Base-by-base conservation (phyloP, 768 basidiomycete genomes). In the Mycena floridula region DNA sequence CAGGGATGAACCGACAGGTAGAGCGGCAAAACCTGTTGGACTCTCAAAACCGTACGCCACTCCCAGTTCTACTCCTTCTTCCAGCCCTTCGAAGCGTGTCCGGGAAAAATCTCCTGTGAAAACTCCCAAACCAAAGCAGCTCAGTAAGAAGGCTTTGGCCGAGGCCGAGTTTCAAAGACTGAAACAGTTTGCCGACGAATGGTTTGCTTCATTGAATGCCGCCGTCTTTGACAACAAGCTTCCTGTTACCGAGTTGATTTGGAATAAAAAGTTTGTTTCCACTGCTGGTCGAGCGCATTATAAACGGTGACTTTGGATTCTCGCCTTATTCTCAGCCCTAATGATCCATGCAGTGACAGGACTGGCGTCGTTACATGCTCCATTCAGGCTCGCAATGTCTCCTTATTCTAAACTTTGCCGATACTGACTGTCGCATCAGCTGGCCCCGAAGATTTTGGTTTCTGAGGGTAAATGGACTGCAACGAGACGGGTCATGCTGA, bases 381-480 rank as follows among this genome's bases (percentile, higher is more conserved):
- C 53, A 90, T 93, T 45, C 81, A n/a, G n/a, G n/a, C n/a, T n/a
- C n/a, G n/a, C n/a, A n/a, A n/a, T n/a, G n/a, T n/a, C n/a, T n/a
- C n/a, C n/a, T n/a, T n/a, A n/a, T n/a, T n/a, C n/a, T n/a, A n/a
- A n/a, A n/a, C n/a, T n/a, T n/a, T n/a, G n/a, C n/a, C n/a, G n/a
- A n/a, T n/a, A n/a, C n/a, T n/a, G n/a, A n/a, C n/a, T n/a, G n/a
- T n/a, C n/a, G n/a, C n/a, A n/a, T n/a, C n/a, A 89, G 54, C 66
- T 94, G n/a, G 85, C 89, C 4, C 73, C 76, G 37, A 94, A 93
- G 59, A 81, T 94, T 23, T 60, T 92, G 47, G 87, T 88, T 50
- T 77, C 74, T 40, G 76, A 86, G 51, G 86, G 89, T 88, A 45
- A 47, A 24, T 23, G 40, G 21, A 20, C 23, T 30, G 5, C 9